Evolutionary conservation across 805 yeast genomes (phyloP), one percentile per base, ranked within the genome.

Genomic region (Spathaspora girioi): DNA sequence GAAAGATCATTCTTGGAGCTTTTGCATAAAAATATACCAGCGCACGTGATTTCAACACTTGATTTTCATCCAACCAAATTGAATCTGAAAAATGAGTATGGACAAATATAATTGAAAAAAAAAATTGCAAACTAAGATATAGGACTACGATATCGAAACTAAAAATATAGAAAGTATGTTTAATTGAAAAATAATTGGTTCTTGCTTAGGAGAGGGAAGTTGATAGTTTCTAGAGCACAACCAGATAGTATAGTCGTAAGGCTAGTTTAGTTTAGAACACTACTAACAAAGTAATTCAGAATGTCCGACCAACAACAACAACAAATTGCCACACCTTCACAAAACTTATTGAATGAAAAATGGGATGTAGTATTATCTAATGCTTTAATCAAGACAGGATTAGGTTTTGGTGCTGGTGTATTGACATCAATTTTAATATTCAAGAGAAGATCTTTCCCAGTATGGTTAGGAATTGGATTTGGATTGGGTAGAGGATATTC

Each of bases 291-390:
- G 26, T 23, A 23, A 4, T 19, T 42, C 3, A 27, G 35, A 17
- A 45, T 45, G 47, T 45, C 51, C 18, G 51, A 49, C 26, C 38
- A 45, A 50, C 32, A 27, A 48, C 49, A 45, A 47, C 48, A 51
- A 44, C 43, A 47, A 17, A 43, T 52, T 67, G 65, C 56, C 59
- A 64, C 77, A 31, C 74, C 84, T 48, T 80, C 84, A 47, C 82
- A 77, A 65, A 78, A 81, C 61, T 79, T 83, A 59, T 71, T 83
- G 59, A 82, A 83, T 63, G 86, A 83, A 61, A 83, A 83, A 67
- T 94, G 99, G 99, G 99, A 94, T 71, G 88, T 91, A 58, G 97
- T 92, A 49, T 78, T 94, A 65, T 91, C 99, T 53, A 94, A 94
- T 76, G 84, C 96, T 55, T 77, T 94, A 57, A 96, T 94, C 60